Evolutionary conservation across 2,329 filamentous ascomycete species (phyloP).

Genomic region (Paraphaeosphaeria sporulosa): DNA sequence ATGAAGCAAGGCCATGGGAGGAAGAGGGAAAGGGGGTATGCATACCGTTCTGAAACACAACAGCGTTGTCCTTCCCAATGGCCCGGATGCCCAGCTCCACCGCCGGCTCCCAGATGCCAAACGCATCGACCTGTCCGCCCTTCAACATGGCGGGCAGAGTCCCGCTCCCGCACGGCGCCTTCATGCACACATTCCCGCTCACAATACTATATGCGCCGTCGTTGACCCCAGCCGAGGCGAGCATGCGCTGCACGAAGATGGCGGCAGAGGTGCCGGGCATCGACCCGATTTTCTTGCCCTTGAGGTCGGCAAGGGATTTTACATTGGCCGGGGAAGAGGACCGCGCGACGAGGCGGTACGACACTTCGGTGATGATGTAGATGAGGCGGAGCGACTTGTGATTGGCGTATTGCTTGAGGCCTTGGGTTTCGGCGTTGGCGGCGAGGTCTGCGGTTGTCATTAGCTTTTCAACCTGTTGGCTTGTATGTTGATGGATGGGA

Average conservation of each 20-base stretch:
- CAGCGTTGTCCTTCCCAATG: conserved; percentile 23
- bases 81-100: conserved; percentile 31
- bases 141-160: conserved; percentile 29
- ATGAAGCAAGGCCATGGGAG: too few relatives aligned
- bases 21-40: neutral
- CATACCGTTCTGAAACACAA: conserved; percentile 29
- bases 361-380: conserved; percentile 37
- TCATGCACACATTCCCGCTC: conserved; percentile 30
- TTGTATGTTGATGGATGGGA: neutral
- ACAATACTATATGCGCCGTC: conserved; percentile 26
- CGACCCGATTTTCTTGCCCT: conserved; percentile 35
- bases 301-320: conserved; percentile 28
- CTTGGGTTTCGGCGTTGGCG: conserved; percentile 41
- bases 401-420: conserved; percentile 30
- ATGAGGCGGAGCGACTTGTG: conserved; percentile 38
- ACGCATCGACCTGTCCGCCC: conserved; percentile 28
- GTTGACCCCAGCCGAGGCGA: conserved; percentile 27
- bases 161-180: conserved; percentile 26
- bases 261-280: conserved; percentile 24
- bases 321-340: conserved; percentile 21
- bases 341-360: conserved; percentile 36
- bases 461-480: too few relatives aligned
- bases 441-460: conserved; percentile 30
- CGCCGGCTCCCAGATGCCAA: conserved; percentile 38
- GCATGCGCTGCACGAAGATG: conserved; percentile 31